Evolutionary conservation across 768 basidiomycete genomes (phyloP), one percentile per base, ranked within the genome.

Genomic region (Boletus subcaerulescens): DNA sequence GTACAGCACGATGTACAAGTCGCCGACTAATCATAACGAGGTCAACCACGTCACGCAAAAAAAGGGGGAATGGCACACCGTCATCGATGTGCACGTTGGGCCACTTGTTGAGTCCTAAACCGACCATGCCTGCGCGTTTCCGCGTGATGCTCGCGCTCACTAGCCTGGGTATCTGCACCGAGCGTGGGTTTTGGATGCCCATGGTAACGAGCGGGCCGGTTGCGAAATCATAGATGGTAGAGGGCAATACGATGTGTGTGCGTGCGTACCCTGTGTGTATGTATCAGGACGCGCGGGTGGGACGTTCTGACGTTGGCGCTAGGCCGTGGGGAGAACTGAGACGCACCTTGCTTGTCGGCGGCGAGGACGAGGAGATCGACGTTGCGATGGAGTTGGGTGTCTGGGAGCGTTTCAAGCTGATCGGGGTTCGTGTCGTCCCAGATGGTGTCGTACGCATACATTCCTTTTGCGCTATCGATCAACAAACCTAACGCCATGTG

Each of bases 41-140:
- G 31, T 56, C 18, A 40, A 20, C 33, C 36, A 29, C 20, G 5
- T 14, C 1, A 1, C 24, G 5, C 9, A 12, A 33, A 18, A 24
- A 7, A 5, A 5, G 22, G 8, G 5, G 18, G 1, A 5, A 5
- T 4, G 3, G 50, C 48, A 15, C 9, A 59, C 56, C 63, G 29
- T 85, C 82, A 43, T 77, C 68, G 48, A 84, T 75, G 57, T 84
- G 76, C 13, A 86, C 77, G 53, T 81, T 82, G 1, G 78, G 75
- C 86, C 85, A 87, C 6, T 80, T 53, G 52, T 85, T 82, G 60
- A 76, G 73, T 2, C 86, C 86, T 35, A 75, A 55, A 0, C 84
- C 85, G 14, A 86, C 73, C 65, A 82, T 72, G 15, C 82, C 84
- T 0, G 74, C 83, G n/a, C 76, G 74, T 3, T 76, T 76, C 31